Base-by-base conservation (phyloP, 495 filamentous ascomycete species). In the Trichoderma reesei region DNA sequence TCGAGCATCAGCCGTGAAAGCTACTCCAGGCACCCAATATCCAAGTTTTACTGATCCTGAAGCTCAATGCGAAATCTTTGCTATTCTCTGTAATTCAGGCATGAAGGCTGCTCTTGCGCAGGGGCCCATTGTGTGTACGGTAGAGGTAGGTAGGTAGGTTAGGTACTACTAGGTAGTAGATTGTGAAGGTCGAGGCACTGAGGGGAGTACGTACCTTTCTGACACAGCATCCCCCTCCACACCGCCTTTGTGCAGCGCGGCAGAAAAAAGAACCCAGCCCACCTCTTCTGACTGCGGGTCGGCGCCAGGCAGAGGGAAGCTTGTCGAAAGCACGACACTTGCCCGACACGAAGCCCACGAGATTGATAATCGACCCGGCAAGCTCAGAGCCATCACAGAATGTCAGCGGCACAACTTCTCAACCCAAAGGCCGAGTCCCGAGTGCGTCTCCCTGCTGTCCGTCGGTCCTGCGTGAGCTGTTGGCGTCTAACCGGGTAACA, bases 371-470 rank as follows among this genome's bases (percentile, higher is more conserved):
- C 39, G 60, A 61, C 34, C n/a, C 37, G 33, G 39, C 60, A 36
- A 61, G 20, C 11, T 20, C 60, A 42, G 26, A 42, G 41, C 41
- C 13, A 16, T 36, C 64, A 60, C 80, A 26, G 26, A 71, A 92
- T 91, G 86, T 91, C 90, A 72, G 94, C 94, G 65, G 92, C 94
- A 63, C 93, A 97, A 82, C 85, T 98, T 70, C 87, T 98, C 33
- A 98, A 98, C 74, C 93, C 93, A 41, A 98, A 98, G 79, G 94
- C 94, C 70, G 94, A 98, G 80, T 96, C 91, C 56, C 85, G 96
- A 76, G 92, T 95, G 80, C 69, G 87, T 70, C 65, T 11, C 3
- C 14, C 61, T n/a, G 20, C n/a, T 4, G 36, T 67, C 67, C 68
- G 71, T 69, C 65, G 37, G 70, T 69, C 65, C 39, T 51, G 39